Percentiles rank a stretch among this genome's conserved stretches.
Evolutionary conservation across 2,329 filamentous ascomycete genomes (phyloP).

Genomic region (Pseudopithomyces chartarum): DNA sequence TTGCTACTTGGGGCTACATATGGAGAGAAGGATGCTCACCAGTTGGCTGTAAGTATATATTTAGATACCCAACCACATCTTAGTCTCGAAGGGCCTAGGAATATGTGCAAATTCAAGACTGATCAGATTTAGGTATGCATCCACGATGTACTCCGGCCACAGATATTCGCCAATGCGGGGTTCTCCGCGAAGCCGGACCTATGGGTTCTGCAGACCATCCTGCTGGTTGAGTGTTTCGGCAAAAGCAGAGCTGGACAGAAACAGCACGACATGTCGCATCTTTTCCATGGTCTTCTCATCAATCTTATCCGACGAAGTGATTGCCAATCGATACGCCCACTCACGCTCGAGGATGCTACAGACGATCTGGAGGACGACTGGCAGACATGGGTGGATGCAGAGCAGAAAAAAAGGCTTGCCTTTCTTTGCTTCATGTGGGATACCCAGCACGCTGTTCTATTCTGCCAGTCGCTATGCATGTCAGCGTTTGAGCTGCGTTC

Average conservation of each 20-base stretch:
- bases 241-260: slow-evolving; percentile 67
- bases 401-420: slow-evolving; percentile 64
- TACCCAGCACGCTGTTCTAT: slow-evolving; percentile 66
- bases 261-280: slow-evolving; percentile 67
- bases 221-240: slow-evolving; percentile 68
- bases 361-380: slow-evolving; percentile 55
- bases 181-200: slow-evolving; percentile 65
- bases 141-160: slow-evolving; percentile 63
- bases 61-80: background rate
- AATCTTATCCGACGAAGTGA: slow-evolving; percentile 60
- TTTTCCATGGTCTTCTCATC: slow-evolving; percentile 62
- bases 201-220: slow-evolving; percentile 65
- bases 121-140: slow-evolving; percentile 55
- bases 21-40: slow-evolving; percentile 62
- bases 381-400: slow-evolving; percentile 59
- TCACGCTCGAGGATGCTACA: slow-evolving; percentile 38
- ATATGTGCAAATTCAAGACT: background rate
- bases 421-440: slow-evolving; percentile 71
- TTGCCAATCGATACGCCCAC: slow-evolving; percentile 53
- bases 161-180: slow-evolving; percentile 62
- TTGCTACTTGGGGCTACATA: slow-evolving; percentile 67
- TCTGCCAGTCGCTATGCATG: slow-evolving; percentile 71
- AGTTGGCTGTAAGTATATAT: slow-evolving; percentile 54
- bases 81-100: background rate
- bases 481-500: slow-evolving; percentile 66